These are phyloP conservation scores for Zygnema circumcarinatum DNA, from an alignment of 139 green algal species.

Conservation along the genomic window DNA sequence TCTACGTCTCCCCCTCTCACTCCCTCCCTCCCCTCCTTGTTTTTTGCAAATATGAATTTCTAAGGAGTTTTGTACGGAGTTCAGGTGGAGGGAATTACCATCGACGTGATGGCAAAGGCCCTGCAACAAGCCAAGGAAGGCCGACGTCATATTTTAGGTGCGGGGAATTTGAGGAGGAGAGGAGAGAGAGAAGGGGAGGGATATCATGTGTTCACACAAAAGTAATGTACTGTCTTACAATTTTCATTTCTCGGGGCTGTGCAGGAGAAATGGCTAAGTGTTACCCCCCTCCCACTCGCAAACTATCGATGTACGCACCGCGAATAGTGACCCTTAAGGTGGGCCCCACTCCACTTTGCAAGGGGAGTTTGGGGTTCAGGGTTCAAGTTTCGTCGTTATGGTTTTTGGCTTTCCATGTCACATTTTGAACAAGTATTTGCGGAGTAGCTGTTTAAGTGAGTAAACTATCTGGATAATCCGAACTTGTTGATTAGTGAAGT, in stretches of 20 bases:
- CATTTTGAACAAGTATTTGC: too few relatives aligned
- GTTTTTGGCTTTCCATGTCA: too few relatives aligned
- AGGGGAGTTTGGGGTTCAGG: too few relatives aligned
- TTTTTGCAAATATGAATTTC: neutral
- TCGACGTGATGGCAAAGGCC: constrained; percentile 87
- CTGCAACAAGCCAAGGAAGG: constrained; percentile 71
- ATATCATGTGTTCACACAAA: neutral
- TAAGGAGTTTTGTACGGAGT: neutral
- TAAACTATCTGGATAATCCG: too few relatives aligned
- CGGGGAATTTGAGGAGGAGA: neutral
- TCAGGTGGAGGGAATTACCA: constrained; percentile 74
- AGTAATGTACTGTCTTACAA: neutral
- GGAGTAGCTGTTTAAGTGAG: too few relatives aligned
- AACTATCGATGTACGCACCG: constrained; percentile 32
- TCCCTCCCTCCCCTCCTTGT: neutral
- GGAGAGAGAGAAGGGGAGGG: neutral
- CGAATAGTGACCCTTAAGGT: constrained; percentile 30
- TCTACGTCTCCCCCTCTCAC: neutral
- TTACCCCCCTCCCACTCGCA: neutral
- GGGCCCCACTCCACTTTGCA: too few relatives aligned
- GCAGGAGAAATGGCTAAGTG: constrained; percentile 54
- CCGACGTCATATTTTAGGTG: constrained; percentile 41
- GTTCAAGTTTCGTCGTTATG: too few relatives aligned
- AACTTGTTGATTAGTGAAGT: too few relatives aligned
- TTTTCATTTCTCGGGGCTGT: neutral